Conservation (phyloP, 2,329 filamentous ascomycete genomes). For the Tothia fuscella region DNA sequence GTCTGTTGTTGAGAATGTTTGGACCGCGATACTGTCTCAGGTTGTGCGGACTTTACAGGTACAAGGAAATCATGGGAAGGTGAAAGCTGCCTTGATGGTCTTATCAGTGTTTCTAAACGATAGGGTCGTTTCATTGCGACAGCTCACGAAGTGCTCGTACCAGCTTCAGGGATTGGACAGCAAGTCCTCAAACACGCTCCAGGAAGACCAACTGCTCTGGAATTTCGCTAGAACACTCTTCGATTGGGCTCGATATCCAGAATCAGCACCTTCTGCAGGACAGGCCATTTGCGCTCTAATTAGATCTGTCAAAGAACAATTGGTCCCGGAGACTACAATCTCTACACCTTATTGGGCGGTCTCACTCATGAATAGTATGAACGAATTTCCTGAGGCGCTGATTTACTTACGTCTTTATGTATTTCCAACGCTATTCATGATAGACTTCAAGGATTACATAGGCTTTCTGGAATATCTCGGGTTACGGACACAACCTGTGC, state of each 20-base stretch:
- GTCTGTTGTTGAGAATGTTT: slow-evolving; percentile 5
- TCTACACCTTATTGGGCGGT: slow-evolving; percentile 25
- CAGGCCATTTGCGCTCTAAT: slow-evolving; percentile 19
- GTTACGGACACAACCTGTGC: slow-evolving; percentile 16
- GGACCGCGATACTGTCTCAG: neutral
- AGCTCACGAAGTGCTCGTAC: slow-evolving; percentile 29
- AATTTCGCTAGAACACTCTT: slow-evolving; percentile 3
- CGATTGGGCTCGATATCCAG: slow-evolving; percentile 13
- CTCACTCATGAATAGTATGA: slow-evolving; percentile 24
- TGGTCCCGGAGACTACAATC: neutral
- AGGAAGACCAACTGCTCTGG: slow-evolving; percentile 10
- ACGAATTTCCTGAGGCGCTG: slow-evolving; percentile 24
- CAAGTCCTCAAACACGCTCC: slow-evolving; percentile 16
- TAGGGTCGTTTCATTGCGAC: slow-evolving; percentile 34
- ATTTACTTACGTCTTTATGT: slow-evolving; percentile 33
- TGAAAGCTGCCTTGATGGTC: slow-evolving; percentile 58
- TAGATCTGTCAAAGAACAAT: slow-evolving; percentile 16
- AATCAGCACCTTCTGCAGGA: slow-evolving; percentile 22
- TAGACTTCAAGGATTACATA: slow-evolving; percentile 27
- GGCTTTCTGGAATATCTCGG: slow-evolving; percentile 28
- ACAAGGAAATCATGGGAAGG: slow-evolving; percentile 41
- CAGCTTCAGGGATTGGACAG: slow-evolving; percentile 9
- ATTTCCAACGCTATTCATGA: slow-evolving; percentile 35
- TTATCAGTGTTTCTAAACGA: slow-evolving; percentile 56
- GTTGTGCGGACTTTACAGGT: slow-evolving; percentile 7